These are phyloP conservation scores for Erodium maritimum DNA, from an alignment of 345 rosid species.

Conservation along the genomic window DNA sequence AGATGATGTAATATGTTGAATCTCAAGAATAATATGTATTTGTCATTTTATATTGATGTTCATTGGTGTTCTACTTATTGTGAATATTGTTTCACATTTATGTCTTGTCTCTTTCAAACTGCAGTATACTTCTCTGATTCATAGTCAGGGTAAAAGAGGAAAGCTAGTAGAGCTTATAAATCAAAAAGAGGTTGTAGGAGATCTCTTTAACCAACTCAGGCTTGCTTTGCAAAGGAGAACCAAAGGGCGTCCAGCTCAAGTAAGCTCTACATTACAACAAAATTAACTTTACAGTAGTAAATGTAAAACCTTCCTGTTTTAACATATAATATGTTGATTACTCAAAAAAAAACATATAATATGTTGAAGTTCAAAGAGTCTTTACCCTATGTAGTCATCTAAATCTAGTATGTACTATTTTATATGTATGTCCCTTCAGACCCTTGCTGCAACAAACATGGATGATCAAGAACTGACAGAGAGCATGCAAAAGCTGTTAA, in stretches of 20 bases:
- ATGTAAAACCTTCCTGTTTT: too few relatives aligned
- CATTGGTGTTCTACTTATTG: not conserved
- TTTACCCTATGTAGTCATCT: not conserved
- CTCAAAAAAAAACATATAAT: too few relatives aligned
- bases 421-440: constrained; percentile 32
- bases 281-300: not conserved
- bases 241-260: constrained; percentile 83
- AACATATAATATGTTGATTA: too few relatives aligned
- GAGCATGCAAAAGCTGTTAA: constrained; percentile 81
- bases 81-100: not conserved
- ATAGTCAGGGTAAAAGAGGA: constrained; percentile 52
- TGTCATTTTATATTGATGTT: not conserved
- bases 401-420: not conserved
- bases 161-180: constrained; percentile 67
- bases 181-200: constrained; percentile 81
- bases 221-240: constrained; percentile 75
- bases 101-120: constrained; percentile 12
- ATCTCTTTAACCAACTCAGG: constrained; percentile 88
- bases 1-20: not conserved
- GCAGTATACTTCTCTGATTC: constrained; percentile 78
- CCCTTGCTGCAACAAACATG: constrained; percentile 84
- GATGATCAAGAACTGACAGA: constrained; percentile 74
- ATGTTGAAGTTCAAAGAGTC: too few relatives aligned
- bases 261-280: constrained; percentile 19
- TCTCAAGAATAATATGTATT: not conserved